Evolutionary conservation across 2,329 filamentous ascomycete genomes (phyloP), one percentile per base, ranked within the genome.

Genomic region (Ophiostoma himal-ulmi): DNA sequence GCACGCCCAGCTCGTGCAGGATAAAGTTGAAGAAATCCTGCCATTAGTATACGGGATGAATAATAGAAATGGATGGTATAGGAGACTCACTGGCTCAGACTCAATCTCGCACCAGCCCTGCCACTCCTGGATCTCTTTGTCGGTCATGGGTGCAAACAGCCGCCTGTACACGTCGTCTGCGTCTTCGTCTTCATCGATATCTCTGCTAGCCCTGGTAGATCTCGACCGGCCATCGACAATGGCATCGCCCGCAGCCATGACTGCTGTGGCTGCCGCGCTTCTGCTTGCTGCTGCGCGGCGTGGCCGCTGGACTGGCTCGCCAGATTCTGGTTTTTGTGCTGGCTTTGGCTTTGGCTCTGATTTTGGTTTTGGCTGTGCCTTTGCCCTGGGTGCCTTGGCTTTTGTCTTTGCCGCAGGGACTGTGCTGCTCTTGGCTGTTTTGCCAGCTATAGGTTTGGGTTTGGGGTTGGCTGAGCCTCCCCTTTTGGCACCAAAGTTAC

Each of bases 11-110:
- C 67, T 93, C 89, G 44, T 86, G 85, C 3, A 98, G 83, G 78
- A 98, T 94, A 54, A 88, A 87, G 75, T 93, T 95, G 82, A 98
- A 97, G 75, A 94, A 89, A 37, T 87, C 89, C 91, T 72, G 0
- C n/a, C 10, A 22, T 65, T 39, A 65, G 60, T 65, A 30, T 30
- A 30, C 34, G 70, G 65, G 14, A 64, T 39, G 20, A 44, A 2
- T 11, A 54, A 8, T 11, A 57, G 8, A 57, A 11, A 57, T 6
- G 20, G 14, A 17, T 20, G 44, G n/a, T 11, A 44, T 17, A 44
- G 17, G 39, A 22, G 0, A 37, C 26, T 44, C 79, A 93, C 92
- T 8, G 94, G 94, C 73, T 97, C 93, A 7, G 93, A 96, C 79
- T 97, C 93, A 68, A 98, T 85, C 76, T 97, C 93, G 71, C 89